Evolutionary conservation across 805 yeast genomes (phyloP).

Genomic region (Saccharomyces paradoxus): DNA sequence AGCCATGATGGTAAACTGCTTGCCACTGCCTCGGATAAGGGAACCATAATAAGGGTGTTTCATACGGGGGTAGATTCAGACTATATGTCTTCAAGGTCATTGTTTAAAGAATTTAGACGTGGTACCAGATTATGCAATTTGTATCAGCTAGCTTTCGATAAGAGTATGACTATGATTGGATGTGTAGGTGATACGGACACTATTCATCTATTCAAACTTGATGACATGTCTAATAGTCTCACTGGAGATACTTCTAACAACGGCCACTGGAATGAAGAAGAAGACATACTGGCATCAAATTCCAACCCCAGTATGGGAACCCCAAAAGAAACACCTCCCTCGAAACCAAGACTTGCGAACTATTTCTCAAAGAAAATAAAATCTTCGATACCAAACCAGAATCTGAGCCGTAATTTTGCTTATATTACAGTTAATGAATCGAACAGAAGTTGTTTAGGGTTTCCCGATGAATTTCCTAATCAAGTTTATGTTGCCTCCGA

Average conservation of each 20-base stretch:
- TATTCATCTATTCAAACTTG: constrained; percentile 74
- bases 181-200: constrained; percentile 83
- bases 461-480: constrained; percentile 27
- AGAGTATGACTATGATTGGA: constrained; percentile 54
- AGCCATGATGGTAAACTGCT: constrained; percentile 51
- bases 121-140: constrained; percentile 71
- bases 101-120: constrained; percentile 51
- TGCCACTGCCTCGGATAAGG: constrained; percentile 64
- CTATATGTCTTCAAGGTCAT: constrained; percentile 12
- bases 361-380: constrained; percentile 21
- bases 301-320: constrained; percentile 4
- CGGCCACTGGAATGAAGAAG: constrained; percentile 7
- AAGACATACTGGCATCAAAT: constrained; percentile 5
- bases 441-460: constrained; percentile 19
- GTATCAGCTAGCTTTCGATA: constrained; percentile 58
- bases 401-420: constrained; percentile 25
- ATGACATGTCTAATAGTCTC: constrained; percentile 29
- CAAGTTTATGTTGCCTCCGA: constrained; percentile 25
- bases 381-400: constrained; percentile 26
- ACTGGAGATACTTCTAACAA: constrained; percentile 1
- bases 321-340: constrained; percentile 6
- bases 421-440: constrained; percentile 21
- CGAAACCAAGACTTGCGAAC: constrained; percentile 18
- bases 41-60: constrained; percentile 62
- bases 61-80: constrained; percentile 42